These are phyloP conservation scores for Plasmodium gaboni DNA, from an alignment of 169 alveolate species.

Conservation along the genomic window DNA sequence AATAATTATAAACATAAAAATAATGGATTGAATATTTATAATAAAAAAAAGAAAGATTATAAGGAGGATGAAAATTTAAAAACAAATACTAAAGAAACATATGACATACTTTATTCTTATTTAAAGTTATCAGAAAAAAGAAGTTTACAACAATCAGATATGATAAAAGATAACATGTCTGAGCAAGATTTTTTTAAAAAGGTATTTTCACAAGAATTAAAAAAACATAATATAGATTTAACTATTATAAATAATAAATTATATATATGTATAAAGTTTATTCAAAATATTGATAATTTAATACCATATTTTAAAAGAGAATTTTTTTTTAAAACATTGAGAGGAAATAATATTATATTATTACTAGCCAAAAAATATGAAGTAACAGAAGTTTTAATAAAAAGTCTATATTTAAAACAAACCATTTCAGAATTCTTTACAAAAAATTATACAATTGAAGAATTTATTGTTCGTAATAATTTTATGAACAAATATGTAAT, in stretches of 20 bases:
- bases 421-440: constrained; percentile 2
- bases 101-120: constrained; percentile 9
- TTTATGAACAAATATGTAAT: constrained; percentile 13
- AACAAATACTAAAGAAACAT: neutral
- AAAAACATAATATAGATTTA: constrained; percentile 18
- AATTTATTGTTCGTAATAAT: constrained; percentile 5
- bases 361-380: constrained; percentile 36
- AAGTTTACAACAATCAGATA: neutral
- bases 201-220: constrained; percentile 35
- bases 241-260: constrained; percentile 14
- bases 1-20: too few species aligned
- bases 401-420: constrained; percentile 23
- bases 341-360: constrained; percentile 11
- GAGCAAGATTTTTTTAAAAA: neutral
- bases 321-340: constrained; percentile 27
- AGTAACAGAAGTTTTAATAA: constrained; percentile 4
- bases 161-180: neutral
- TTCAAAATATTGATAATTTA: constrained; percentile 8
- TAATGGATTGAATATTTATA: too few species aligned
- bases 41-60: too few species aligned
- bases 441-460: neutral
- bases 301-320: constrained; percentile 18
- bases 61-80: too few species aligned
- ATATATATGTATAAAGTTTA: constrained; percentile 20
- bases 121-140: constrained; percentile 4